Conservation (phyloP, 495 filamentous ascomycete genomes). For the Trichoderma orchidacearum region DNA sequence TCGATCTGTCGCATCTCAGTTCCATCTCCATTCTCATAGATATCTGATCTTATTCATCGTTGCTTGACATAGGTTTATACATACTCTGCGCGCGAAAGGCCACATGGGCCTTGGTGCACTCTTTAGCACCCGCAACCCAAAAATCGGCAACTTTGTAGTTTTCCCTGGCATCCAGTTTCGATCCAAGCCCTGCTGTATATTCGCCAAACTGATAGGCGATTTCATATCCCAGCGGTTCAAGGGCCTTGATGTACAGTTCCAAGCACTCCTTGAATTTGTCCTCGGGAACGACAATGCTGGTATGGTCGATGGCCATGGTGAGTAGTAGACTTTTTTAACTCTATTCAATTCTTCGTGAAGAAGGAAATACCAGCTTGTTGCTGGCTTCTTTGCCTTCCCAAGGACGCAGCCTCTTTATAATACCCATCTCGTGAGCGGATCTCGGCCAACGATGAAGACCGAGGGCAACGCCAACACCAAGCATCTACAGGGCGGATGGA, state of each 20-base stretch:
- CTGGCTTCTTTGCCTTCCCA: not conserved
- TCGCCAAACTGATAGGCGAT: constrained; percentile 11
- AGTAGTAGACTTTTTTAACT: not conserved
- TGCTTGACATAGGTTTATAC: not conserved
- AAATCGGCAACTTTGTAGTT: constrained; percentile 4
- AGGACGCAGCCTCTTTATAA: not conserved
- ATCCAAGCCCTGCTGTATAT: constrained; percentile 5
- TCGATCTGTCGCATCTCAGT: constrained; percentile 17
- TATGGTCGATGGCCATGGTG: constrained; percentile 13
- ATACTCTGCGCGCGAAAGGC: constrained; percentile 12
- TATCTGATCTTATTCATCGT: not conserved
- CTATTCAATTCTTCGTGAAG: not conserved
- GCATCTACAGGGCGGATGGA: no score
- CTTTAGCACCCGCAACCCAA: constrained; percentile 11
- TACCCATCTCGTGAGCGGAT: not conserved
- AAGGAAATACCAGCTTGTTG: not conserved
- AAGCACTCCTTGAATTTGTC: constrained; percentile 8
- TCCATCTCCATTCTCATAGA: not conserved
- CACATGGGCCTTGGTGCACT: constrained; percentile 7
- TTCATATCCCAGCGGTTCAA: constrained; percentile 21
- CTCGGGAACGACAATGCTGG: constrained; percentile 9
- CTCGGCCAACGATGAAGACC: not conserved
- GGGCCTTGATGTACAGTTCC: constrained; percentile 20
- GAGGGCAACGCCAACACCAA: not conserved
- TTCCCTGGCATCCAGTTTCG: constrained; percentile 2